Evolutionary conservation across 768 basidiomycete species (phyloP).

Genomic region (Tulasnella sp.): DNA sequence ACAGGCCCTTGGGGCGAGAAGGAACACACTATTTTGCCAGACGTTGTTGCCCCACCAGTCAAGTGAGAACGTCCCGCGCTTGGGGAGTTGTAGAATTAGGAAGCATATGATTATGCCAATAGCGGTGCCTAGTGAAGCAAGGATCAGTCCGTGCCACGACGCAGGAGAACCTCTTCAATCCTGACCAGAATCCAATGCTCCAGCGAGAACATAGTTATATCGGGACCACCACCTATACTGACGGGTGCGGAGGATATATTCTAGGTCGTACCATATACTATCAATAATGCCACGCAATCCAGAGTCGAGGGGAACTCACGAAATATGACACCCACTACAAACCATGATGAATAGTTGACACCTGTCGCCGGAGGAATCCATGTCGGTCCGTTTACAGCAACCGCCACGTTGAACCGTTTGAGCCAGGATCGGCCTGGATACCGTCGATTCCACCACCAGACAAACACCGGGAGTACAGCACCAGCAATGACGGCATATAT

Average conservation of each 20-base stretch:
- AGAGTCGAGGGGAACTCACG: conserved; percentile 28
- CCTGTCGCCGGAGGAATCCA: conserved; percentile 40
- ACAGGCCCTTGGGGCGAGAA: background rate
- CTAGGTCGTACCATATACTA: conserved; percentile 21
- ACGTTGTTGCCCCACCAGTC: conserved; percentile 37
- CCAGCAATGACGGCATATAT: conserved; percentile 36
- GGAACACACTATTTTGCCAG: conserved; percentile 17
- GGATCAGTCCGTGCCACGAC: background rate
- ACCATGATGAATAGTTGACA: conserved; percentile 42
- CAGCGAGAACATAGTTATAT: conserved; percentile 43
- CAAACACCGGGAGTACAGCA: conserved; percentile 36
- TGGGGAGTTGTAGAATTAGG: conserved; percentile 35
- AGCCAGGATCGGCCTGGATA: conserved; percentile 26
- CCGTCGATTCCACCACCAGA: conserved; percentile 34
- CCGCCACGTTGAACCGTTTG: conserved; percentile 31
- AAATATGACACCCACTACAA: conserved; percentile 40
- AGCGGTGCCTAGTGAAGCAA: conserved; percentile 28
- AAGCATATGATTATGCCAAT: conserved; percentile 38
- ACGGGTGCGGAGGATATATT: conserved; percentile 37
- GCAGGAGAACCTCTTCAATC: background rate
- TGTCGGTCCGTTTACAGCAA: conserved; percentile 36
- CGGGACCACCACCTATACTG: conserved; percentile 45
- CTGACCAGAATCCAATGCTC: conserved; percentile 33
- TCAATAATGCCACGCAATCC: background rate
- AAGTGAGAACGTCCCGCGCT: conserved; percentile 28